These are phyloP conservation scores for Dillenia turbinata DNA, from an alignment of 164 flowering plant species.

Conservation along the genomic window DNA sequence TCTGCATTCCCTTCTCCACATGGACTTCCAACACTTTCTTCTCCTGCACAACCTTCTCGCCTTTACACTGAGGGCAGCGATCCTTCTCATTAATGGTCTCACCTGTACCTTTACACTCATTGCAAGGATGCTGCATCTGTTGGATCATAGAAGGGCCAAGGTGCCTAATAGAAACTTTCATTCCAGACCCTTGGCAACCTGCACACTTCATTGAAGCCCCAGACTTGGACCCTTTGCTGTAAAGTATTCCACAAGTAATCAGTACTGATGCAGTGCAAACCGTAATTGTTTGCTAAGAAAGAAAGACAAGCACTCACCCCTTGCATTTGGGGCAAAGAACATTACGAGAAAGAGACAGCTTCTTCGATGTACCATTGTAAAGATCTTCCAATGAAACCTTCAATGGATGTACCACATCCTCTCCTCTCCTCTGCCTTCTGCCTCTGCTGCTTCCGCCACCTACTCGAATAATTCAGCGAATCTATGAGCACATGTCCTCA, in stretches of 20 bases:
- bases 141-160: slow-evolving; percentile 60
- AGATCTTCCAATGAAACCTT: slow-evolving; percentile 54
- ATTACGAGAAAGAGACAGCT: slow-evolving; percentile 51
- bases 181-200: slow-evolving; percentile 52
- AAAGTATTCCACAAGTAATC: neutral
- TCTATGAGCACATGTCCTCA: neutral
- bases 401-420: slow-evolving; percentile 55
- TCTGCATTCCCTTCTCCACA: slow-evolving; percentile 57
- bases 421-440: slow-evolving; percentile 54
- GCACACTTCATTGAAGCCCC: slow-evolving; percentile 53
- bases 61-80: slow-evolving; percentile 45
- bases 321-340: slow-evolving; percentile 54
- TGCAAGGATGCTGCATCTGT: slow-evolving; percentile 52
- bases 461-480: slow-evolving; percentile 1
- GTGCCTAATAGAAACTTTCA: slow-evolving; percentile 53
- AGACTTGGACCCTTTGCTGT: slow-evolving; percentile 56
- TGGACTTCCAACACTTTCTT: slow-evolving; percentile 45
- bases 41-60: slow-evolving; percentile 49
- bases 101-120: slow-evolving; percentile 50
- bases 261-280: neutral
- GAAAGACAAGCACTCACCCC: slow-evolving; percentile 28
- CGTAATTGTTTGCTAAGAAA: neutral
- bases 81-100: slow-evolving; percentile 47
- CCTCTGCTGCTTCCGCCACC: slow-evolving; percentile 66
- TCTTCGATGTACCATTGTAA: slow-evolving; percentile 52